phyloP scores from a whole-genome alignment of 805 yeast genomes.

The Saturnispora bothae region DNA sequence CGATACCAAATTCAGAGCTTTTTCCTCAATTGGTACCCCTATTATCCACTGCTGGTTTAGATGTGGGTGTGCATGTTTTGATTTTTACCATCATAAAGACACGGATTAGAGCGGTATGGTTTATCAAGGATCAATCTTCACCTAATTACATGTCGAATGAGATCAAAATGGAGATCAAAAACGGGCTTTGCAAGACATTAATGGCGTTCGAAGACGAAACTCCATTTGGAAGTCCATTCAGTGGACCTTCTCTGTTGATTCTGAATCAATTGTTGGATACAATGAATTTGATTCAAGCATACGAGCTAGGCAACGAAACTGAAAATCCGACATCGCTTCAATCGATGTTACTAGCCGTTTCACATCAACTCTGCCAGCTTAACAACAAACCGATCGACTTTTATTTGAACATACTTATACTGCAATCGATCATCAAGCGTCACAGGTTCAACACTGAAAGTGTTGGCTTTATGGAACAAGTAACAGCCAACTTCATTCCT shows the following conservation, averaged over 20 bases:
- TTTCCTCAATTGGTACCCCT: constrained; percentile 26
- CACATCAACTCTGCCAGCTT: no score
- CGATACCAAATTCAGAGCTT: background rate
- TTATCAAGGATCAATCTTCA: constrained; percentile 40
- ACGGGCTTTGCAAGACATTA: background rate
- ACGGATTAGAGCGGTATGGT: constrained; percentile 58
- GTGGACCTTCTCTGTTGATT: constrained; percentile 28
- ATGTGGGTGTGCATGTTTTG: constrained; percentile 48
- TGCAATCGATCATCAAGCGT: constrained; percentile 58
- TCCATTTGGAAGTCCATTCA: no score
- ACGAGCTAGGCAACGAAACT: background rate
- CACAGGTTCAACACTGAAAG: constrained; percentile 57
- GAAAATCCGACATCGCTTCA: background rate
- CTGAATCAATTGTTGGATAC: constrained; percentile 47
- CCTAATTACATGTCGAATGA: background rate
- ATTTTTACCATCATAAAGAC: constrained; percentile 82
- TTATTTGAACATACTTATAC: constrained; percentile 35
- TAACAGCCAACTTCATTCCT: constrained; percentile 4
- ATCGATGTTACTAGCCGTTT: no score
- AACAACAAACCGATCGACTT: constrained; percentile 1
- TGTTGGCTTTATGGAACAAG: constrained; percentile 39
- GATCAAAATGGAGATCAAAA: constrained; percentile 30
- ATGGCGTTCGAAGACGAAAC: constrained; percentile 1
- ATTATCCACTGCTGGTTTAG: constrained; percentile 26
- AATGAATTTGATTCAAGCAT: constrained; percentile 25